phyloP scores from a whole-genome alignment of 371 early-diverging fungal genomes.

The Batkoa obscura region DNA sequence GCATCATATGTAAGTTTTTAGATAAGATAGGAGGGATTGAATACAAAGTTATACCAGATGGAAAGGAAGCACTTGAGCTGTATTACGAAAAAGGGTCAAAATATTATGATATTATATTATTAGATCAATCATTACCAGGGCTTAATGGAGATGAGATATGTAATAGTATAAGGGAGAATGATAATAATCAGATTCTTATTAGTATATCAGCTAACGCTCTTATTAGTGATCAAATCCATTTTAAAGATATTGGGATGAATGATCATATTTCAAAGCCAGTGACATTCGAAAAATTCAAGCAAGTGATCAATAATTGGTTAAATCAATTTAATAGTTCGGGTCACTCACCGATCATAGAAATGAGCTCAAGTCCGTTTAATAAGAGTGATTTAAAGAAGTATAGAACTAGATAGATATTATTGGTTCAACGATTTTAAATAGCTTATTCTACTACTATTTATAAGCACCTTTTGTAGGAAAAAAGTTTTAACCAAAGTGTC shows the following conservation, averaged over 20 bases:
- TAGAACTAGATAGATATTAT: no score
- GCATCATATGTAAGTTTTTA: conserved; percentile 3
- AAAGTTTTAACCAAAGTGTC: no score
- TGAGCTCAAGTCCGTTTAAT: no score
- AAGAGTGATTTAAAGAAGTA: no score
- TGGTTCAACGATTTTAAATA: no score
- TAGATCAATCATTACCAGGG: conserved; percentile 6
- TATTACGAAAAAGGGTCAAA: neutral
- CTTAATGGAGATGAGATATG: conserved; percentile 7
- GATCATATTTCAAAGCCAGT: conserved; percentile 7
- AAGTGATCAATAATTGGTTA: conserved; percentile 3
- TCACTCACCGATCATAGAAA: no score
- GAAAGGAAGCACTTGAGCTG: conserved; percentile 2
- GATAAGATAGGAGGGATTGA: conserved; percentile 3
- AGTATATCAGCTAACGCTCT: conserved; percentile 7
- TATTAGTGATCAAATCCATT: neutral
- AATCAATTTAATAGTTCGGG: no score
- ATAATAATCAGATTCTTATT: conserved; percentile 4
- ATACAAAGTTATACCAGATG: neutral
- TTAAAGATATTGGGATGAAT: conserved; percentile 6
- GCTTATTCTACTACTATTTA: no score
- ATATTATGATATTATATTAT: conserved; percentile 3
- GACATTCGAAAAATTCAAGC: neutral
- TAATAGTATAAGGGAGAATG: neutral
- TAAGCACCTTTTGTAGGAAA: no score